Percentiles rank a stretch among this genome's conserved stretches.
phyloP scores from a whole-genome alignment of 2,329 filamentous ascomycete genomes.

The Gnomoniopsis smithogilvyi region DNA sequence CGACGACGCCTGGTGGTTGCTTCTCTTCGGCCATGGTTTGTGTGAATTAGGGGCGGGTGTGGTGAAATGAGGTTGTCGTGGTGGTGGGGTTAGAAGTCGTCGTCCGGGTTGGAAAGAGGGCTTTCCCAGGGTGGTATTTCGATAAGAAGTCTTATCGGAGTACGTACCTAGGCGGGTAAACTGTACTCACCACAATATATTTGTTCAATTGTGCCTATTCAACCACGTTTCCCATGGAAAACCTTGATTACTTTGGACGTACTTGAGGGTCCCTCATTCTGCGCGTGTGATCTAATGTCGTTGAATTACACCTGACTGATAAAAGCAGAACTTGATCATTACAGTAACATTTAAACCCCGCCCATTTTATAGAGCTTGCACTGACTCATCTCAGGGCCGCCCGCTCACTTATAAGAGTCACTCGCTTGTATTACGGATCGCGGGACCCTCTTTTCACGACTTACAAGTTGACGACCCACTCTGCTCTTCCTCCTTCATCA shows the following conservation, averaged over 20 bases:
- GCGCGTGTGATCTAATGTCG: too few species aligned
- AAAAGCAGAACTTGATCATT: too few species aligned
- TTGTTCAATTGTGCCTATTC: too few species aligned
- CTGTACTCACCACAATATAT: too few species aligned
- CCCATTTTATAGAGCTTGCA: not conserved
- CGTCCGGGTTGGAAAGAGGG: not conserved
- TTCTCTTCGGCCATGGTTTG: conserved; percentile 58
- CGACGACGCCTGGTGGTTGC: conserved; percentile 54
- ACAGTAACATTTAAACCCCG: not conserved
- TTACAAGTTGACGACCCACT: not conserved
- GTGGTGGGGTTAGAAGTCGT: not conserved
- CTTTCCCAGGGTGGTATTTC: too few species aligned
- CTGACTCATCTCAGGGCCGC: not conserved
- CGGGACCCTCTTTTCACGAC: not conserved
- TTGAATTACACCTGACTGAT: too few species aligned
- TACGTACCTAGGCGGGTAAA: too few species aligned
- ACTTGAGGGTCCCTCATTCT: too few species aligned
- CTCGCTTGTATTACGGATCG: not conserved
- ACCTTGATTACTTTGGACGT: too few species aligned
- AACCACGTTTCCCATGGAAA: too few species aligned
- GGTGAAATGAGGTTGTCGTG: not conserved
- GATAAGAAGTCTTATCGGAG: too few species aligned
- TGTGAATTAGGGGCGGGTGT: not conserved
- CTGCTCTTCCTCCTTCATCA: conserved; percentile 3
- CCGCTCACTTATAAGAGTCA: not conserved